Evolutionary conservation across 371 early-diverging fungal species (phyloP), one percentile per base, ranked within the genome.

Genomic region (Mortierella sp.): DNA sequence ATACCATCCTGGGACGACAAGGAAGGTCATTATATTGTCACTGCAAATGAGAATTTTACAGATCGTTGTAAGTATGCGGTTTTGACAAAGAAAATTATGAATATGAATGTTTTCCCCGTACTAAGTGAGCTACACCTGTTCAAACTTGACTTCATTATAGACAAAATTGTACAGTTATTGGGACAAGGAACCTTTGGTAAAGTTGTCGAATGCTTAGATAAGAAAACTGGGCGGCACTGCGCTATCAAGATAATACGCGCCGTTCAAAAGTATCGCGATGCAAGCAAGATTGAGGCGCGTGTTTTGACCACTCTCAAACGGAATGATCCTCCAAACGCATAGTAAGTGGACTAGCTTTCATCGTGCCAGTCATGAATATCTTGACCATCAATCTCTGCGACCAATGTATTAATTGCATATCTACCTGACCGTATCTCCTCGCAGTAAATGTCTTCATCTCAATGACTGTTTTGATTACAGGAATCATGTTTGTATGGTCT

Each of bases 101-200:
- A 13, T 10, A 13, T 19, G n/a, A n/a, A 32, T 13, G 17, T 47
- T 5, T 47, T n/a, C 5, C 17, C n/a, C n/a, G n/a, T 17, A 17
- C 5, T n/a, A 17, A 47, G n/a, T 32, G 22, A 17, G 19, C 10
- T 47, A 42, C 40, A 8, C 47, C 26, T 13, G 75, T 49, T 83
- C 76, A 19, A 23, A 12, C 26, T 53, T 53, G 28, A 53, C 12
- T 53, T 29, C 53, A 28, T 28, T 28, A 10, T 53, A 94, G 94
- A 94, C 84, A 89, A 91, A 82, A 95, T 98, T 69, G 85, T 94
- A 72, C 83, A 89, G 15, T 79, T 95, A 45, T 84, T 98, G 8
- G 99, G 99, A 3, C 98, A 98, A 85, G 99, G 99, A 17, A 98
- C 99, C 0, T 98, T 97, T 88, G 99, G 99, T 64, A 96, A 95